Conservation (phyloP, 768 basidiomycete species). For the Solioccasus polychromus region DNA sequence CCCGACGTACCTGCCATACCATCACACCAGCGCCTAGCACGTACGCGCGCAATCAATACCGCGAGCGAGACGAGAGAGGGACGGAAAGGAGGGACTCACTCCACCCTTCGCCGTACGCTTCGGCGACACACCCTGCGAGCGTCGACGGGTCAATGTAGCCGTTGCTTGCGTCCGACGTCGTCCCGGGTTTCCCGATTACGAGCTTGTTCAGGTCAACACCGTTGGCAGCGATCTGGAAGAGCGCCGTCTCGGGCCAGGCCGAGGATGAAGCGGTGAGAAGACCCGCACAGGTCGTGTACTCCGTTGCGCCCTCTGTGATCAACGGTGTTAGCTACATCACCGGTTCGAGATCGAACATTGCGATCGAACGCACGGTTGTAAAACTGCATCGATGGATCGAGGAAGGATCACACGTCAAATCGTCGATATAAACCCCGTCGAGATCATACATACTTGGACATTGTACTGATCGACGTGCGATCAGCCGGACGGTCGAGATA, state of each 20-base stretch:
- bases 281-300: constrained; percentile 61
- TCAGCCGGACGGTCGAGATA: neutral
- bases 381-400: constrained; percentile 14
- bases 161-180: constrained; percentile 39
- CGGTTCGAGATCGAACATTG: neutral
- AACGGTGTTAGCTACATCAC: neutral
- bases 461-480: constrained; percentile 28
- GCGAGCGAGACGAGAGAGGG: neutral
- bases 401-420: constrained; percentile 3
- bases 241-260: constrained; percentile 59
- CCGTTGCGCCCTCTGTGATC: constrained; percentile 51
- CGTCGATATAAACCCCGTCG: neutral
- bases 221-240: constrained; percentile 50
- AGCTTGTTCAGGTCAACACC: constrained; percentile 48
- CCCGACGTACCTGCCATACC: constrained; percentile 40
- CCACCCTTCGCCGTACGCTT: constrained; percentile 67
- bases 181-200: constrained; percentile 55
- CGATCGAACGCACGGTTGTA: constrained; percentile 28
- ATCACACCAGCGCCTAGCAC: constrained; percentile 40
- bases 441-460: constrained; percentile 32
- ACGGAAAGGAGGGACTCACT: constrained; percentile 39
- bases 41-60: neutral
- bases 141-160: constrained; percentile 58
- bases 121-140: constrained; percentile 55
- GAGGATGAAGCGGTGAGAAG: constrained; percentile 58